Percentiles rank a stretch among this genome's conserved stretches.
These are phyloP conservation scores for Cordyceps javanica DNA, from an alignment of 2,329 filamentous ascomycete species.

Conservation along the genomic window DNA sequence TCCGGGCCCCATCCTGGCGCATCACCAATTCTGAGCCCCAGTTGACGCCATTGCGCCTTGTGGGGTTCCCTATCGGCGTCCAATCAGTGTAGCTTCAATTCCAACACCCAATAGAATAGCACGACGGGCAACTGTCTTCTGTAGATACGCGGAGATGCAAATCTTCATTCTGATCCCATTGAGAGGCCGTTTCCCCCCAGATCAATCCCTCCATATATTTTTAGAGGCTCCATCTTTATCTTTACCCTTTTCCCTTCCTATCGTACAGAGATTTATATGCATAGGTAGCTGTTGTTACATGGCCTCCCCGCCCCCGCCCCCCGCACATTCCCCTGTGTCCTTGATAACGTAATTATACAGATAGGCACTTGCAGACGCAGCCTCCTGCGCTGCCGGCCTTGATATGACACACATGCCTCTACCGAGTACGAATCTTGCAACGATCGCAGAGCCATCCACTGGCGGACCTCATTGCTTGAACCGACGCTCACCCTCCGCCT, in stretches of 20 bases:
- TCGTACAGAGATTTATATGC: conserved; percentile 2
- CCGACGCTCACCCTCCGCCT: conserved; percentile 8
- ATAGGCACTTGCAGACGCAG: not conserved
- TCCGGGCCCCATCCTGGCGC: not conserved
- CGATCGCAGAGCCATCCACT: no score
- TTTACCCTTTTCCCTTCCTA: not conserved
- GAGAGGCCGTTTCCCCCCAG: not conserved
- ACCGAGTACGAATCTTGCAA: no score
- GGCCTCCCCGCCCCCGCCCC: not conserved
- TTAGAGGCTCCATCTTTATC: not conserved
- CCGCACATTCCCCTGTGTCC: not conserved
- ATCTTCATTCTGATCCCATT: not conserved
- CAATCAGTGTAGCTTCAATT: conserved; percentile 9
- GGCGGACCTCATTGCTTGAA: not conserved
- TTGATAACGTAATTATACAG: not conserved
- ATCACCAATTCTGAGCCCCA: conserved; percentile 17
- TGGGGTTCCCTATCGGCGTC: conserved; percentile 18
- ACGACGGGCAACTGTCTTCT: no score
- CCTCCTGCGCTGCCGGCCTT: not conserved
- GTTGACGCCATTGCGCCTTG: conserved; percentile 30
- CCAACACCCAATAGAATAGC: not conserved
- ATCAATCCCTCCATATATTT: not conserved
- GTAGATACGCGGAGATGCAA: conserved; percentile 10
- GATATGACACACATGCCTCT: not conserved
- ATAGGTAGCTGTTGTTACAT: conserved; percentile 2